Percentiles rank a stretch among this genome's conserved stretches.
These are phyloP conservation scores for Fraxinus baroniana DNA, from an alignment of 305 asterid species.

Conservation along the genomic window DNA sequence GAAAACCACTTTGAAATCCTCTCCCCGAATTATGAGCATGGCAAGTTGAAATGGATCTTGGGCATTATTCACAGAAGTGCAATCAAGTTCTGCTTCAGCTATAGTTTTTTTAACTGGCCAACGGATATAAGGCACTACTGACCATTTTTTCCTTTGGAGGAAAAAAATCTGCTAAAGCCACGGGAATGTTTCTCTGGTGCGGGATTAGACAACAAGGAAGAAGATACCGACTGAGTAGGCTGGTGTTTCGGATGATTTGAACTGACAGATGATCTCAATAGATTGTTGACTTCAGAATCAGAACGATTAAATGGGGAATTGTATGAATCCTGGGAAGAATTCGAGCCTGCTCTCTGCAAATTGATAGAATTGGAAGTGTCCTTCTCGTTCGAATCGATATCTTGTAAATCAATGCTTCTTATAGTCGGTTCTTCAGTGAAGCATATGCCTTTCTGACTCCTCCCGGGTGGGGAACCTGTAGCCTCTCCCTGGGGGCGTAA, in stretches of 20 bases:
- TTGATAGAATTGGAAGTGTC: conserved; percentile 40
- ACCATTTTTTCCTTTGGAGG: conserved; percentile 60
- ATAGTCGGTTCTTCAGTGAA: conserved; percentile 46
- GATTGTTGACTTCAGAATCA: conserved; percentile 57
- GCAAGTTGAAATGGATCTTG: conserved; percentile 14
- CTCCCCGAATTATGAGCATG: conserved; percentile 24
- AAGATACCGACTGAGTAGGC: conserved; percentile 62
- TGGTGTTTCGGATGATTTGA: conserved; percentile 55
- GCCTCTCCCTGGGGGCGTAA: conserved; percentile 67
- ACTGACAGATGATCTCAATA: conserved; percentile 52
- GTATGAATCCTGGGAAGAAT: conserved; percentile 52
- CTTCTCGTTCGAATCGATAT: conserved; percentile 41
- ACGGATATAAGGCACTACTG: conserved; percentile 25
- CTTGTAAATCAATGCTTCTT: conserved; percentile 50
- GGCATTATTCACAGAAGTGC: conserved; percentile 43
- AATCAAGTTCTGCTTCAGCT: conserved; percentile 19
- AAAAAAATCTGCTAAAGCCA: conserved; percentile 87
- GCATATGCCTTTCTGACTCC: conserved; percentile 42
- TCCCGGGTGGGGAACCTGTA: conserved; percentile 36
- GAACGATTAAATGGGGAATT: conserved; percentile 51
- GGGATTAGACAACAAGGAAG: conserved; percentile 51
- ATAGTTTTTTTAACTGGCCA: conserved; percentile 3
- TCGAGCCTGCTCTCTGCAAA: conserved; percentile 48
- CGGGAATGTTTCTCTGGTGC: conserved; percentile 87
- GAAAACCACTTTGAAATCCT: conserved; percentile 18